Base-by-base conservation (phyloP, 495 filamentous ascomycete genomes). In the Penicillium lagena region DNA sequence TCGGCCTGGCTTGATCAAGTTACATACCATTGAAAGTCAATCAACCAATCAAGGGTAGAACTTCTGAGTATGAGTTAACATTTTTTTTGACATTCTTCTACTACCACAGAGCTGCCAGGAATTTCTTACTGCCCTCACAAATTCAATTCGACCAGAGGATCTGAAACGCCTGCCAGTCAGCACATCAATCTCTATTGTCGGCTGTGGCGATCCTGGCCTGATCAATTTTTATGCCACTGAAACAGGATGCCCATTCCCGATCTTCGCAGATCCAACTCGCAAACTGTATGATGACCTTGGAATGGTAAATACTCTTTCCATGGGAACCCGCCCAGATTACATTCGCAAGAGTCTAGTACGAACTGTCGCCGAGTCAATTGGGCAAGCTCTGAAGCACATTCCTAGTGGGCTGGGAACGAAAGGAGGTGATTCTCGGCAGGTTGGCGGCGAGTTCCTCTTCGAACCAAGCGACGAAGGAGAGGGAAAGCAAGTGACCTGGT, bases 391-490 rank as follows among this genome's bases (percentile, higher is more conserved):
- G 10, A 75, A 72, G 57, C 59, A 80, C 53, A 44, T 82, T 2
- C 55, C 59, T 7, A 58, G 51, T 12, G 74, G 78, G 35, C 63
- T 81, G 29, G 77, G 71, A 9, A 59, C 78, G n/a, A 82, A 83
- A 49, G 81, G 77, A 3, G 88, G 89, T 0, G 80, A 86, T 52
- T 65, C 70, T 39, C 69, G 74, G 40, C 85, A 91, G 64, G 80
- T 87, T 14, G 90, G 90, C 2, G 90, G 88, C 0, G 90, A 95
- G 63, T 90, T 94, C 52, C 46, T 95, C 35, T 90, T 89, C 52
- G 86, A 89, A 58, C 63, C 33, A 2, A 38, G 28, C 27, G 43
- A 30, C 1, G 45, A 39, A 0, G 50, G 47, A 7, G 39, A 75
- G 51, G 75, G 77, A 35, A 83, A 81, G 56, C 58, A 64, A 36